Base-by-base conservation (phyloP, 192 early-diverging fungal species). In the Rhizophagus sp. region DNA sequence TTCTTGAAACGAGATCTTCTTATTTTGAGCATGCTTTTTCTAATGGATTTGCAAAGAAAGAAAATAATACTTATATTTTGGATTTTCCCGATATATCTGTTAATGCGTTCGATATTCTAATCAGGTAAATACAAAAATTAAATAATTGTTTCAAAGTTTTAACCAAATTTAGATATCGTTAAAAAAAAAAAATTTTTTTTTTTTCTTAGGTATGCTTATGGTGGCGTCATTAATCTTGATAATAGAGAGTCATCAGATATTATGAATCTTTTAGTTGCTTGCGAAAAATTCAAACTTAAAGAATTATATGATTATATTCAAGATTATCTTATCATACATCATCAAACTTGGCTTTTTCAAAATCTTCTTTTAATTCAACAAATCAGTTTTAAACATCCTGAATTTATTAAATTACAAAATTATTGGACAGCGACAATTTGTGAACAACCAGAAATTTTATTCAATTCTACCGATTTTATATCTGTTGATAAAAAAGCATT, bases 271-370 rank as follows among this genome's bases (percentile, higher is more conserved):
- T 44, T 76, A 47, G 7, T 63, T 19, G 74, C 57, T 62, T 33
- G 25, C 39, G n/a, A 76, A 30, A 57, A 76, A 33, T 44, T 76
- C 19, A 25, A 34, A 30, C 49, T 76, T 41, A 25, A 62, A 33
- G 74, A 76, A 19, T 63, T 76, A 61, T n/a, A 62, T 30, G 8
- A 76, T 33, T 27, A 76, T 33, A 19, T 33, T 44, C 74, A 76
- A 64, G 52, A 57, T 24, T 19, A 30, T 62, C 30, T 76, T 15
- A 41, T 76, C n/a, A 13, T 13, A 15, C n/a, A 36, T 39, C 19
- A 76, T 24, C 24, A 25, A n/a, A 17, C n/a, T 39, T 76, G 74
- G 74, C 25, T 76, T 7, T 25, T 27, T 47, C 22, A 30, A 41
- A 61, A 39, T 22, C 62, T 76, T 62, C 17, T 27, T 39, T 22